Evolutionary conservation across 768 basidiomycete genomes (phyloP).

Genomic region (Neoboletus magnificus): DNA sequence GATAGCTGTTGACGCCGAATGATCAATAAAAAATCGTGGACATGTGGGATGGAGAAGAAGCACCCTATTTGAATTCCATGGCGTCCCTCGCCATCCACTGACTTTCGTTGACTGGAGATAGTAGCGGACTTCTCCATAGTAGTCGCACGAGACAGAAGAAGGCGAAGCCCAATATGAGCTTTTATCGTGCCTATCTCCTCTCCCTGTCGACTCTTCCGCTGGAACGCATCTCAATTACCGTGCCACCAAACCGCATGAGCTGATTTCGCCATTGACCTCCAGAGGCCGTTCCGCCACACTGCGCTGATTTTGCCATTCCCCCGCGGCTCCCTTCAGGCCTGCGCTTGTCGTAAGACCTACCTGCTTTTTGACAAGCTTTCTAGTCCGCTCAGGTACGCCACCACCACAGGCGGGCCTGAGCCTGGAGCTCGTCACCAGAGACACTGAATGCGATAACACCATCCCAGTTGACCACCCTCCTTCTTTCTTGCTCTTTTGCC

Average conservation of each 20-base stretch:
- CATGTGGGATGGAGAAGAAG: background rate
- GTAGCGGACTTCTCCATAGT: conserved; percentile 20
- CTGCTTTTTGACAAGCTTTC: background rate
- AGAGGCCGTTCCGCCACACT: background rate
- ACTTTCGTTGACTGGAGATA: conserved; percentile 13
- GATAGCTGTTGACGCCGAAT: conserved; percentile 27
- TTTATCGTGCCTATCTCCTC: conserved; percentile 18
- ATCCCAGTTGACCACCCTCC: background rate
- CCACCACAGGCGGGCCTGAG: background rate
- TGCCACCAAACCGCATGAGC: background rate
- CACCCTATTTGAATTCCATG: conserved; percentile 35
- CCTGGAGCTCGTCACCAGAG: no score
- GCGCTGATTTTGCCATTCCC: conserved; percentile 30
- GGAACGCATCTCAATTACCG: no score
- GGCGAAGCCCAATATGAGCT: background rate
- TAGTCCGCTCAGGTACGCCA: background rate
- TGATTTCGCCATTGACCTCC: conserved; percentile 26
- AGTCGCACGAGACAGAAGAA: background rate
- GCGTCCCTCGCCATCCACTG: conserved; percentile 11
- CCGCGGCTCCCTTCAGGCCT: background rate
- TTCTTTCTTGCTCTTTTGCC: no score
- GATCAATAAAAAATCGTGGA: background rate
- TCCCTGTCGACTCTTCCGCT: background rate
- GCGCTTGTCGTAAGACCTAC: background rate
- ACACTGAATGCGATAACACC: background rate